A percentile compares a stretch with the other conserved stretches of the same genome.
Conservation (phyloP, 331 rosid species). For the Quercus tomentella region DNA sequence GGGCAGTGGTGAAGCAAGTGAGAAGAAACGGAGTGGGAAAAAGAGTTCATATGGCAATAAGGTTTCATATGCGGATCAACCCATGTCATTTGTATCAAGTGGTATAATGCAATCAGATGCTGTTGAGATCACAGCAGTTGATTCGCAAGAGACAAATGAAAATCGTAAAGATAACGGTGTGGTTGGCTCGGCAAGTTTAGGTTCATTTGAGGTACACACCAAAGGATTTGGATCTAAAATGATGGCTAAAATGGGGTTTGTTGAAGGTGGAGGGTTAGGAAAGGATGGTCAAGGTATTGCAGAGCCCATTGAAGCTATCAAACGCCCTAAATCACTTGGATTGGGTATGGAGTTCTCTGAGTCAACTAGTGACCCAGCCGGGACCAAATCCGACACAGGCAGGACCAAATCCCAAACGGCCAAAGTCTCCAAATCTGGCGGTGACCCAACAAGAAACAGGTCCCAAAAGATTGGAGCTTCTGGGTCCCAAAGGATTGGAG, state of each 20-base stretch:
- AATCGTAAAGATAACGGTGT: conserved; percentile 18
- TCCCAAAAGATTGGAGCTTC: conserved; percentile 51
- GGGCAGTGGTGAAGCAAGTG: conserved; percentile 41
- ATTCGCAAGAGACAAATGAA: conserved; percentile 32
- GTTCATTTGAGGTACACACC: conserved; percentile 81
- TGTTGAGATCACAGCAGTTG: conserved; percentile 24
- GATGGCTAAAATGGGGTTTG: conserved; percentile 94
- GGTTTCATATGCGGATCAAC: conserved; percentile 57
- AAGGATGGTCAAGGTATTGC: conserved; percentile 82
- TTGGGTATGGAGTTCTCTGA: conserved; percentile 71
- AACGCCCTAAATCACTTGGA: conserved; percentile 91
- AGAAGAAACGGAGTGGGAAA: conserved; percentile 41
- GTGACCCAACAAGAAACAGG: conserved; percentile 13
- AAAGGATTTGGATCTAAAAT: conserved; percentile 93
- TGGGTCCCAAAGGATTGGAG: conserved; percentile 44
- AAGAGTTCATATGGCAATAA: conserved; percentile 36
- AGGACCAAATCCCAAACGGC: conserved; percentile 6
- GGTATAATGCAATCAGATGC: conserved; percentile 55
- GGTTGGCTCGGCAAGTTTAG: conserved; percentile 37
- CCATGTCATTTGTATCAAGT: conserved; percentile 72
- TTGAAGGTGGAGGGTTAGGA: conserved; percentile 79
- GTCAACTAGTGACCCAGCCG: conserved; percentile 16
- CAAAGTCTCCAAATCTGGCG: conserved; percentile 21
- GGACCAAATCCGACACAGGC: conserved; percentile 12
- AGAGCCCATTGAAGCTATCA: conserved; percentile 71